Conservation (phyloP, 192 early-diverging fungal genomes). For the Coemansia sp. region DNA sequence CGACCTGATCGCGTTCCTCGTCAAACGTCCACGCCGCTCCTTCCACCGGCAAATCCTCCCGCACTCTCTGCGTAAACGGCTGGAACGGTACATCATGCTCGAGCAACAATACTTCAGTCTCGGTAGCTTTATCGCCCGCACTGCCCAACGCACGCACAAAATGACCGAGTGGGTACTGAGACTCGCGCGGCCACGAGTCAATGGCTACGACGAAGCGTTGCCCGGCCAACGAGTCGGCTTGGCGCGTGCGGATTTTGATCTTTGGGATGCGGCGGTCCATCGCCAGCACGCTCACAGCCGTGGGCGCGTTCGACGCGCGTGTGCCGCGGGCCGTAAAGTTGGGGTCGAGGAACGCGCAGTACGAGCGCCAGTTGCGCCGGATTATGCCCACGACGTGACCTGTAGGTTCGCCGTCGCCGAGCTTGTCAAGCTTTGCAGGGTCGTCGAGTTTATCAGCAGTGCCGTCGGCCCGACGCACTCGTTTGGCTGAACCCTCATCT, state of each 20-base stretch:
- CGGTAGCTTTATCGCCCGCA: slow-evolving; percentile 93
- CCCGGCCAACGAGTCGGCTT: slow-evolving; percentile 72
- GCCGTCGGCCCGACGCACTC: slow-evolving; percentile 25
- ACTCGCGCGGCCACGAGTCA: slow-evolving; percentile 84
- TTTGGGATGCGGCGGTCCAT: slow-evolving; percentile 95
- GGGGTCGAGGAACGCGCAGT: slow-evolving; percentile 87
- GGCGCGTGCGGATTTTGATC: slow-evolving; percentile 89
- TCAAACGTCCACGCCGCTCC: slow-evolving; percentile 86
- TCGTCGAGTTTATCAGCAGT: slow-evolving; percentile 17
- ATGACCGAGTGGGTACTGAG: slow-evolving; percentile 83
- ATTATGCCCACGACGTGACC: slow-evolving; percentile 90
- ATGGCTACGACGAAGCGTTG: slow-evolving; percentile 92
- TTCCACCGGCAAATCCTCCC: slow-evolving; percentile 81
- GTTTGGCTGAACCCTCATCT: slow-evolving; percentile 9
- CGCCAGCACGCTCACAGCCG: slow-evolving; percentile 73
- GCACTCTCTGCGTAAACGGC: slow-evolving; percentile 85
- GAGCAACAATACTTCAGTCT: slow-evolving; percentile 93
- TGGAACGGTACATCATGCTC: slow-evolving; percentile 96
- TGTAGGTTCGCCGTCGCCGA: slow-evolving; percentile 63
- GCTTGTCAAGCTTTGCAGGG: slow-evolving; percentile 18
- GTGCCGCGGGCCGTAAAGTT: slow-evolving; percentile 61
- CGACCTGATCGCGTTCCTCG: slow-evolving; percentile 61
- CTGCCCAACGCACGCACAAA: slow-evolving; percentile 87
- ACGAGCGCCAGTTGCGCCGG: slow-evolving; percentile 91
- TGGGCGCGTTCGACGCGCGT: slow-evolving; percentile 53